These are phyloP conservation scores for Rhodotorula sp. DNA, from an alignment of 1,284 basidiomycete genomes.

Conservation along the genomic window DNA sequence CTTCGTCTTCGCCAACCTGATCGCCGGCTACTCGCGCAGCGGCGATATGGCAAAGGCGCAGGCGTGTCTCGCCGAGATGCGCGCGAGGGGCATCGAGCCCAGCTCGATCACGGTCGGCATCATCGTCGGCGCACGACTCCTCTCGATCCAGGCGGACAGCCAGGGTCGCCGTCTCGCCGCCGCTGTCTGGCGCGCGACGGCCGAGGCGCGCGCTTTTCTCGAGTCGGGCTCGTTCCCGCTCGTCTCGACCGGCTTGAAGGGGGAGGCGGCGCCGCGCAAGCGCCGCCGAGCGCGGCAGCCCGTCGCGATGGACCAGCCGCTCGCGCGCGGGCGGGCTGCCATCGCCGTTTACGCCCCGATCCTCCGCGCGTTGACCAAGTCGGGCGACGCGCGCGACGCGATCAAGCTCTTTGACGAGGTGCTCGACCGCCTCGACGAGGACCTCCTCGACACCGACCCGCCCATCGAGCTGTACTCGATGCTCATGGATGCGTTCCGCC, in stretches of 20 bases:
- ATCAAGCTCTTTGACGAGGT: conserved; percentile 61
- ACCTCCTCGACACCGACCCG: conserved; percentile 50
- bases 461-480: conserved; percentile 66
- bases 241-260: not conserved
- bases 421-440: conserved; percentile 53
- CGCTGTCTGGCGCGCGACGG: conserved; percentile 40
- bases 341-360: conserved; percentile 63
- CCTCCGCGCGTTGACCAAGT: conserved; percentile 61
- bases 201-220: conserved; percentile 39
- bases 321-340: conserved; percentile 40
- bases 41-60: conserved; percentile 64
- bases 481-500: conserved; percentile 69
- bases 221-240: not conserved
- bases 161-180: conserved; percentile 14
- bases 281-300: conserved; percentile 33
- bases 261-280: not conserved
- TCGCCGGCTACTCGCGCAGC: conserved; percentile 71
- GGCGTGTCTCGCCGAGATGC: conserved; percentile 74
- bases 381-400: conserved; percentile 59
- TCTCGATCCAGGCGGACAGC: conserved; percentile 4
- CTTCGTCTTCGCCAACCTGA: conserved; percentile 79
- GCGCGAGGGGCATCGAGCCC: conserved; percentile 65
- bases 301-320: conserved; percentile 47
- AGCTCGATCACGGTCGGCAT: conserved; percentile 70
- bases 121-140: conserved; percentile 66